Base-by-base conservation (phyloP, 2,329 filamentous ascomycete species). In the Geosmithia putterillii region DNA sequence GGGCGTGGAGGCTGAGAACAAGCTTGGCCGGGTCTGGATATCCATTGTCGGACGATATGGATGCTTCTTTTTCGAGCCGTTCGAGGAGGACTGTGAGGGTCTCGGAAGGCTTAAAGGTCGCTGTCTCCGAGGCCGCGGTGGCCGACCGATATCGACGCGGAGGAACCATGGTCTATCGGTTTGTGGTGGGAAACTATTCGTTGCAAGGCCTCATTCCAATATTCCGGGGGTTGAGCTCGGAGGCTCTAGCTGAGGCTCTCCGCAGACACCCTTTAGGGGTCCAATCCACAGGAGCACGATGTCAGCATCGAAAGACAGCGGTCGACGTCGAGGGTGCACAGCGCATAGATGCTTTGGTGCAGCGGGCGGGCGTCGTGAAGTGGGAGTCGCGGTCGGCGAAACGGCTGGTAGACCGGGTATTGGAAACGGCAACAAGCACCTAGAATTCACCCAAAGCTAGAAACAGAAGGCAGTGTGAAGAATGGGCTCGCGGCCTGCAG, bases 91-190 rank as follows among this genome's bases (percentile, higher is more conserved):
- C 58, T 49, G 73, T 71, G 34, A 81, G 63, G 42, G 79, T 69
- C 52, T 78, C 74, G 50, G 73, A 71, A 34, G 76, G 73, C 61
- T 81, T 79, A 49, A 77, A 75, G 43, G 66, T 72, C 42, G 71
- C 65, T 41, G 73, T 65, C 40, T 63, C 67, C 38, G 78, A 81
- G 47, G 75, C 67, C 46, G 76, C 75, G 37, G 78, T 83, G 46
- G 77, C 81, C 47, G 79, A 79, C 50, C 79, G 74, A 55, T 79
- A 78, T 47, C 78, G 71, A 57, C 74, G 67, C 45, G 70, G 63
- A 48, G 65, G 58, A 47, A 73, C 66, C 69, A 77, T 76, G 56
- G 56, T 70, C 47, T 46, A 47, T 38, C 46, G 49, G 41, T 39
- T 50, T 44, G 22, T 32, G n/a, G 18, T 28, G 21, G 39, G 22